Evolutionary conservation across 2,329 filamentous ascomycete genomes (phyloP), one percentile per base, ranked within the genome.

Genomic region (Neurospora crassa): DNA sequence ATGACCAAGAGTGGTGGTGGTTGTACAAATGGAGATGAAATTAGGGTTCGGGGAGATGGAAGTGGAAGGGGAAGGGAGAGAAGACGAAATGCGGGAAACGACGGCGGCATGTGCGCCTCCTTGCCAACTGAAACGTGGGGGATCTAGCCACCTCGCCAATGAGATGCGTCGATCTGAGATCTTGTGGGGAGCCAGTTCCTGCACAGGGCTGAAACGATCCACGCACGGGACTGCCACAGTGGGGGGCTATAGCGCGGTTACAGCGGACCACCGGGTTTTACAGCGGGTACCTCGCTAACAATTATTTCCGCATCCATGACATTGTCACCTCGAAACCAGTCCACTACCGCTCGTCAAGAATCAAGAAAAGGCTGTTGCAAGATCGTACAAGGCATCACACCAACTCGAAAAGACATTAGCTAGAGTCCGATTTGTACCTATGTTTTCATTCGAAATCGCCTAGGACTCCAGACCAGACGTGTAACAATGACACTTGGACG

Each of bases 41-140:
- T 53, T 20, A 53, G 20, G 45, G 45, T 53, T 29, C 45, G 45
- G 45, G 24, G 20, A 24, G 45, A 24, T n/a, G 42, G 6, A 47
- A 37, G 34, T 1, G 34, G 34, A 8, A 8, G 34, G 34, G 34
- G 34, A 8, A 8, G 34, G 34, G 34, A 45, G 18, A n/a, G 43
- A 20, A 11, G 43, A 45, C n/a, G 16, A 11, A 47, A 47, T n/a
- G 7, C 43, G 43, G 43, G 43, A 47, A 47, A 20, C 43, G 40
- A 40, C 18, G n/a, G 43, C 8, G n/a, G 12, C 45, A 53, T 24
- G 45, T 53, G 45, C 45, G 34, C 34, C 34, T 11, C 45, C 45
- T 53, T 53, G n/a, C 45, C 24, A 53, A 37, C 34, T 37, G 34
- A 24, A 53, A 53, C 45, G 47, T 59, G 47, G 47, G 47, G 47